Percentiles rank a stretch among this genome's conserved stretches.
phyloP scores from a whole-genome alignment of 2,329 filamentous ascomycete genomes.

The Plenodomus biglobosus region DNA sequence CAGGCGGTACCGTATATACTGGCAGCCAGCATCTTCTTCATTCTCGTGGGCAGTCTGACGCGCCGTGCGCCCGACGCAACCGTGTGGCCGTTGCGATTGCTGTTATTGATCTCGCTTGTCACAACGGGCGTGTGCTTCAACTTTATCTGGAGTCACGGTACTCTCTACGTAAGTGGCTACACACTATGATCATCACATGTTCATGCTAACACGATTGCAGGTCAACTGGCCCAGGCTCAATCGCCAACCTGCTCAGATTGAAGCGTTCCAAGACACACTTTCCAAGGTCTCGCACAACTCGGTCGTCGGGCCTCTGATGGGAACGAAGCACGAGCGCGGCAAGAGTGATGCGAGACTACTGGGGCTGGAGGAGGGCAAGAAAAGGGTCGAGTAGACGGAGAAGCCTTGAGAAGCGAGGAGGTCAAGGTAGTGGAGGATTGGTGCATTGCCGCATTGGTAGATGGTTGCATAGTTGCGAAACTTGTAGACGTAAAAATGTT shows the following conservation, averaged over 20 bases:
- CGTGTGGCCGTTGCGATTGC: slow-evolving; percentile 78
- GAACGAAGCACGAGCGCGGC: slow-evolving; percentile 71
- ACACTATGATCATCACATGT: slow-evolving; percentile 3
- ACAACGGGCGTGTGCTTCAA: slow-evolving; percentile 70
- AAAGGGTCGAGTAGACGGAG: slow-evolving; percentile 75
- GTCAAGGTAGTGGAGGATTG: no score
- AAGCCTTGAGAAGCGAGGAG: no score
- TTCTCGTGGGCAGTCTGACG: slow-evolving; percentile 74
- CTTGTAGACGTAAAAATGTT: no score
- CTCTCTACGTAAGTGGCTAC: slow-evolving; percentile 78
- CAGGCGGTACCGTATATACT: slow-evolving; percentile 93
- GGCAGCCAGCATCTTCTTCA: slow-evolving; percentile 80
- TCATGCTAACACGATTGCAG: slow-evolving; percentile 50
- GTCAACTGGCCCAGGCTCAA: slow-evolving; percentile 99
- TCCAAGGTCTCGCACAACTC: slow-evolving; percentile 79
- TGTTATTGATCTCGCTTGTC: slow-evolving; percentile 75
- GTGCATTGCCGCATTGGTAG: no score
- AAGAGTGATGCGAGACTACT: slow-evolving; percentile 79
- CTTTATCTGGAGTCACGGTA: slow-evolving; percentile 82
- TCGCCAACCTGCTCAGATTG: slow-evolving; percentile 79
- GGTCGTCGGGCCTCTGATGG: slow-evolving; percentile 73
- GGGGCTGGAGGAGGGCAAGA: slow-evolving; percentile 95
- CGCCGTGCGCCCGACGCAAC: slow-evolving; percentile 70
- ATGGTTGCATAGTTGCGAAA: no score
- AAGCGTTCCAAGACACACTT: slow-evolving; percentile 87